Evolutionary conservation across 1,284 basidiomycete species (phyloP).

Genomic region (Trametes pubescens): DNA sequence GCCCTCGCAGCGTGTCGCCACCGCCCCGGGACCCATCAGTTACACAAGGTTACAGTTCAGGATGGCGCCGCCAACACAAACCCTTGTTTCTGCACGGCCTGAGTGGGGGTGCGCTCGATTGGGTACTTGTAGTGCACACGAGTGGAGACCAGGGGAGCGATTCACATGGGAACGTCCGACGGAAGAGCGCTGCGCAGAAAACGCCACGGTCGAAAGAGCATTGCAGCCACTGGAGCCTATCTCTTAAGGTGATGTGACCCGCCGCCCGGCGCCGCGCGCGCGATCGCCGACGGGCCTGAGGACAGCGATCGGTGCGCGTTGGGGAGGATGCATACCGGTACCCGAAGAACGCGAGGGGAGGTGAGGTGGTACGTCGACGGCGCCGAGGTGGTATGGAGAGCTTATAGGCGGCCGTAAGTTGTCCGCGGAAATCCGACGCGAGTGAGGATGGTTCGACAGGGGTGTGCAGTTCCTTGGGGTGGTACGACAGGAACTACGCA

Average conservation of each 20-base stretch:
- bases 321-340: not conserved
- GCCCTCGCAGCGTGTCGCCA: not conserved
- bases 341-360: not conserved
- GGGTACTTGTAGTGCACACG: not conserved
- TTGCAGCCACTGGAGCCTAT: too few species aligned
- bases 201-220: too few species aligned
- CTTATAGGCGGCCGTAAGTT: not conserved
- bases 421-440: too few species aligned
- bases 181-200: too few species aligned
- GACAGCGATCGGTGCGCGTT: not conserved
- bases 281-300: not conserved
- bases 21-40: not conserved
- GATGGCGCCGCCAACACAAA: not conserved
- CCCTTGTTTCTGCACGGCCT: not conserved
- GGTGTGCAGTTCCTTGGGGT: slow-evolving; percentile 8
- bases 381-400: not conserved
- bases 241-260: too few species aligned
- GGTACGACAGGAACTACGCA: slow-evolving; percentile 8
- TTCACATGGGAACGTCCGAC: too few species aligned
- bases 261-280: not conserved
- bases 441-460: not conserved
- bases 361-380: not conserved
- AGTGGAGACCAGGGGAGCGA: not conserved
- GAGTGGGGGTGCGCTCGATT: not conserved
- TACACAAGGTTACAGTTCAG: not conserved